These are phyloP conservation scores for Ogataea hybrid DNA, from an alignment of 1,139 yeast species.

Conservation along the genomic window DNA sequence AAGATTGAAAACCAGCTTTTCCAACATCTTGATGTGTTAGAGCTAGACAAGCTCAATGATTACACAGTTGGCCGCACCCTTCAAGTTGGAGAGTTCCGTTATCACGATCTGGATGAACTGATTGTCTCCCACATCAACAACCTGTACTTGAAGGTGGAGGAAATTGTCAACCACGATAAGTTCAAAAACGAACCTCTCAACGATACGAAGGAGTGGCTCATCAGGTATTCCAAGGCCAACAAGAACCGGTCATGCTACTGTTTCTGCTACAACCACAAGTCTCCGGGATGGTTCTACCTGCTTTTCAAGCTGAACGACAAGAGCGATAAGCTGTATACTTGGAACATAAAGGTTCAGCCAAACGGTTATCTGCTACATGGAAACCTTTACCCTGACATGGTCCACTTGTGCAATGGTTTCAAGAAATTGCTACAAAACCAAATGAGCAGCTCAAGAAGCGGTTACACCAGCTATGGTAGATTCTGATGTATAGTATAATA, in stretches of 20 bases:
- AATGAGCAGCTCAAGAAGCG: conserved; percentile 19
- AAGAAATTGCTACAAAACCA: conserved; percentile 44
- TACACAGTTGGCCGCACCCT: conserved; percentile 62
- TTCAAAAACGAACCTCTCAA: conserved; percentile 78
- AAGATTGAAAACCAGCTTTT: conserved; percentile 87
- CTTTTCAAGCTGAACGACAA: conserved; percentile 77
- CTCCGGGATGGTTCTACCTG: conserved; percentile 88
- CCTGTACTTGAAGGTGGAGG: conserved; percentile 79
- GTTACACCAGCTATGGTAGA: conserved; percentile 23
- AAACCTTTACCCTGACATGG: conserved; percentile 82
- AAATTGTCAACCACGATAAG: conserved; percentile 83
- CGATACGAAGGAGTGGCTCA: conserved; percentile 85
- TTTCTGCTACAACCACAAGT: conserved; percentile 85
- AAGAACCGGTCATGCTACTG: conserved; percentile 89
- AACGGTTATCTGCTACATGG: conserved; percentile 81
- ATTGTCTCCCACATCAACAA: conserved; percentile 86
- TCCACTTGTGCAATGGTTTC: conserved; percentile 90
- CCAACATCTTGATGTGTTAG: conserved; percentile 88
- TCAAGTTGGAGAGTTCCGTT: conserved; percentile 62
- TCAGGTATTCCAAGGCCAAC: conserved; percentile 86
- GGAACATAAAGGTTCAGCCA: conserved; percentile 89
- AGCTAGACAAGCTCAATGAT: conserved; percentile 62
- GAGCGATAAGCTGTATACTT: conserved; percentile 68
- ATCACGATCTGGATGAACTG: conserved; percentile 89
- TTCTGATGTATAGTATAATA: conserved; percentile 11